Evolutionary conservation across 352 stramenopile species (phyloP), one percentile per base, ranked within the genome.

Genomic region (Pelagophyceae sp.): DNA sequence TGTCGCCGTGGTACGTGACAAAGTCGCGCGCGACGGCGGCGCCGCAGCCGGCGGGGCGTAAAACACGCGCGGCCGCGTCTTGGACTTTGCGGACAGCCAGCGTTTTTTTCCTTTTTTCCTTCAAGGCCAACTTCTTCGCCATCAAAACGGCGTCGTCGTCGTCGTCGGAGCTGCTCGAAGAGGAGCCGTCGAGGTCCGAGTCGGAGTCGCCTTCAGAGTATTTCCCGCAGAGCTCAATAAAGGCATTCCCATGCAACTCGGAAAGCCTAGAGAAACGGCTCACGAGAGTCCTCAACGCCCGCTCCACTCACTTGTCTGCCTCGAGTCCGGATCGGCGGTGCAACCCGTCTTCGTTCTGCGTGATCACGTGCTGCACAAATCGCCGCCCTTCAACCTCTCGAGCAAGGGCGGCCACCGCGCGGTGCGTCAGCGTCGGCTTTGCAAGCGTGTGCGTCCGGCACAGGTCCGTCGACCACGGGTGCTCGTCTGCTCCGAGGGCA

Each of bases 1-100:
- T 63, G 54, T 63, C 54, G 54, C 54, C 54, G 54, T 63, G 54
- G 54, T 63, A 63, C 54, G 54, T 63, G 11, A 63, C 54, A n/a
- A 63, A 63, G 54, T 63, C 54, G 54, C 54, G 54, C 15, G 25
- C 54, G 54, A 63, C 54, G 54, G 29, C 15, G 15, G 27, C 27
- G 54, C 54, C 54, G 54, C 54, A 63, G 54, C 54, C 54, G 11
- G 11, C 25, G 15, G 54, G 54, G 11, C 54, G 54, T n/a, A 27
- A 15, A n/a, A 15, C 15, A n/a, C 27, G 15, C 11, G 2, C 54
- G 15, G 15, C 54, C 54, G n/a, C n/a, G n/a, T n/a, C n/a, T n/a
- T n/a, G n/a, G n/a, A n/a, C n/a, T n/a, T n/a, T n/a, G n/a, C n/a
- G n/a, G n/a, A n/a, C n/a, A n/a, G n/a, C n/a, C n/a, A n/a, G n/a